Conservation (phyloP, 2,329 filamentous ascomycete genomes). For the Elsinoe perseae region DNA sequence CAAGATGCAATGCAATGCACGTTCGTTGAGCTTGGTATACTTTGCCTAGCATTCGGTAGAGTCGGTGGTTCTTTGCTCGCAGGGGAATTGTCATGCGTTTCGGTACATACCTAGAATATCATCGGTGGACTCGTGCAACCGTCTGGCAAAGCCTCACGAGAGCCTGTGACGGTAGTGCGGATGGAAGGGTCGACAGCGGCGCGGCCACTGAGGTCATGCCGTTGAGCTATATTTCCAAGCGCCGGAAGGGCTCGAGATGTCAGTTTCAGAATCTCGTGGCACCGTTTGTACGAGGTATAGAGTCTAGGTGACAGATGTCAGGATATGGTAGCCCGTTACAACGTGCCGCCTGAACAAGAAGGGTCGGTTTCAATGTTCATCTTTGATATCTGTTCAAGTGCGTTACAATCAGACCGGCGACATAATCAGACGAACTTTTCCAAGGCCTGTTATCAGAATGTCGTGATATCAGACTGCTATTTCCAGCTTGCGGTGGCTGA, state of each 20-base stretch:
- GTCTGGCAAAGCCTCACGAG: neutral
- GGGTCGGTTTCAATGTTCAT: neutral
- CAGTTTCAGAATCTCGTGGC: neutral
- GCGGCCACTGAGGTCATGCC: slow-evolving; percentile 13
- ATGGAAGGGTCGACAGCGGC: neutral
- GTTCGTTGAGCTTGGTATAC: neutral
- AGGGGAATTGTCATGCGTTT: neutral
- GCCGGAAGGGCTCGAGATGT: neutral
- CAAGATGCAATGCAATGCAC: too few species aligned
- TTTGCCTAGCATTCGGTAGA: neutral
- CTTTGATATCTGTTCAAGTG: neutral
- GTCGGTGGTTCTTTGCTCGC: neutral
- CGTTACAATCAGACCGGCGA: neutral
- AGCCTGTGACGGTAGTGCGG: neutral
- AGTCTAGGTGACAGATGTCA: neutral
- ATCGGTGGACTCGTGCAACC: neutral
- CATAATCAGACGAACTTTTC: neutral
- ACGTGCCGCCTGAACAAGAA: slow-evolving; percentile 9
- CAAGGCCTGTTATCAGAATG: neutral
- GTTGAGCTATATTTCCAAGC: neutral
- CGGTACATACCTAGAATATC: neutral
- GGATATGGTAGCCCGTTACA: neutral
- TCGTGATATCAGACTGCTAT: neutral
- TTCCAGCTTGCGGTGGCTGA: neutral
- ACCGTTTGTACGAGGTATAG: neutral